A percentile compares a stretch with the other conserved stretches of the same genome.
phyloP scores from a whole-genome alignment of 352 stramenopile species.

The Phytopythium vexans region DNA sequence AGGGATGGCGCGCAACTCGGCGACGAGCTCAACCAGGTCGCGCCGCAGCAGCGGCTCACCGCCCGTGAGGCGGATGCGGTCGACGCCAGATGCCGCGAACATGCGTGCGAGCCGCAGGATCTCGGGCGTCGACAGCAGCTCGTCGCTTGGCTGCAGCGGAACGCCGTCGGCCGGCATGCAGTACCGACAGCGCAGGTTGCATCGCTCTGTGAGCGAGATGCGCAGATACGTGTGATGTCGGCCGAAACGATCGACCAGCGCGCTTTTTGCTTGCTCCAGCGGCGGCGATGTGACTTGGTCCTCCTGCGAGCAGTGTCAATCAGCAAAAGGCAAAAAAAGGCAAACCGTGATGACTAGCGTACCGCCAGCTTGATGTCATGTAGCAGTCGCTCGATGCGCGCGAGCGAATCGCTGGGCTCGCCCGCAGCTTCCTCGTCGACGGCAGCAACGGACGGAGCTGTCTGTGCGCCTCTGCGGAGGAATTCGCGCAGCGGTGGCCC shows the following conservation, averaged over 20 bases:
- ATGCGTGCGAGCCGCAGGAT: constrained; percentile 87
- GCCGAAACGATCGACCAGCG: constrained; percentile 85
- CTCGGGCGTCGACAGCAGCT: constrained; percentile 89
- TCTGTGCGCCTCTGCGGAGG: constrained; percentile 7
- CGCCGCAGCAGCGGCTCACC: constrained; percentile 85
- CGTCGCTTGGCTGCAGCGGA: constrained; percentile 63
- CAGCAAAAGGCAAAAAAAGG: background rate
- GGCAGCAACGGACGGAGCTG: background rate
- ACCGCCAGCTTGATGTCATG: constrained; percentile 29
- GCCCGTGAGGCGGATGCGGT: constrained; percentile 94
- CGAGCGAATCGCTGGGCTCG: constrained; percentile 20
- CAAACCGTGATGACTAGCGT: constrained; percentile 1
- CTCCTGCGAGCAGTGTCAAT: constrained; percentile 2
- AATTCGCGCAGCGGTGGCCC: constrained; percentile 38
- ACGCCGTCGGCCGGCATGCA: constrained; percentile 97
- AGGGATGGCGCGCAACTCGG: constrained; percentile 50
- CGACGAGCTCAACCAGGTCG: constrained; percentile 53
- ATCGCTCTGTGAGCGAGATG: constrained; percentile 95
- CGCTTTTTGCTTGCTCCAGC: constrained; percentile 6
- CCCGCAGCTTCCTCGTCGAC: constrained; percentile 1
- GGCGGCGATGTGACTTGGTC: background rate
- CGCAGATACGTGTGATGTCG: constrained; percentile 93
- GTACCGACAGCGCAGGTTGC: constrained; percentile 96
- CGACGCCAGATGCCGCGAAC: constrained; percentile 90
- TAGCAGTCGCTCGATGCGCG: constrained; percentile 40